Evolutionary conservation across 805 yeast species (phyloP).

Genomic region (Kurtzmaniella fragi): DNA sequence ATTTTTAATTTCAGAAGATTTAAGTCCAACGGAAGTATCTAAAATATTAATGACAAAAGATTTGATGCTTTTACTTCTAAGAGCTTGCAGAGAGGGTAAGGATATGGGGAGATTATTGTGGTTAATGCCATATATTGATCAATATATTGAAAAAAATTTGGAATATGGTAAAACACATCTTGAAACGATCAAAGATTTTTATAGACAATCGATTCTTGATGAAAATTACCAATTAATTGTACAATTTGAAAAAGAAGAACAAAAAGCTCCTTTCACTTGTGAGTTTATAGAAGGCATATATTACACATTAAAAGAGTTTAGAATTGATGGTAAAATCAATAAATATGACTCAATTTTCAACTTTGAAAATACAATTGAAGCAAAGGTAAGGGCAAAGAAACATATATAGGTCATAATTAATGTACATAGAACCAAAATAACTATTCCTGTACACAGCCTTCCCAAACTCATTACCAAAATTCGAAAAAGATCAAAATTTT

Average conservation of each 20-base stretch:
- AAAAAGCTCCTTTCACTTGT: conserved; percentile 9
- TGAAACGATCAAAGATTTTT: conserved; percentile 5
- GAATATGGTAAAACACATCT: conserved; percentile 5
- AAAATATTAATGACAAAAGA: conserved; percentile 15
- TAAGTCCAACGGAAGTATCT: conserved; percentile 10
- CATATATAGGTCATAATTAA: not conserved
- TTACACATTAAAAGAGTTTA: conserved; percentile 14
- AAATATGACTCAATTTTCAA: conserved; percentile 15
- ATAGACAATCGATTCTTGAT: conserved; percentile 1
- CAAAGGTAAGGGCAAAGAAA: not conserved
- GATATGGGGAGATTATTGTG: conserved; percentile 31
- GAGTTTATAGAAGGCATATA: conserved; percentile 15
- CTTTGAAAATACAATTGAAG: conserved; percentile 8
- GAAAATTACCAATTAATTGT: not conserved
- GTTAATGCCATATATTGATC: conserved; percentile 31
- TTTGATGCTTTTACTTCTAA: conserved; percentile 16
- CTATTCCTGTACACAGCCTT: too few relatives aligned
- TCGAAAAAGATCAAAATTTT: too few relatives aligned
- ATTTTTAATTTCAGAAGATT: conserved; percentile 9
- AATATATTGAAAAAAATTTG: conserved; percentile 8
- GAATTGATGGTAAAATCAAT: conserved; percentile 24
- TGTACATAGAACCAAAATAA: not conserved
- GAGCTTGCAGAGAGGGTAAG: conserved; percentile 18
- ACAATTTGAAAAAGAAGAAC: not conserved
- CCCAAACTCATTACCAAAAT: too few relatives aligned